Evolutionary conservation across 2,329 filamentous ascomycete species (phyloP), one percentile per base, ranked within the genome.

Genomic region (Albifimbria verrucaria): DNA sequence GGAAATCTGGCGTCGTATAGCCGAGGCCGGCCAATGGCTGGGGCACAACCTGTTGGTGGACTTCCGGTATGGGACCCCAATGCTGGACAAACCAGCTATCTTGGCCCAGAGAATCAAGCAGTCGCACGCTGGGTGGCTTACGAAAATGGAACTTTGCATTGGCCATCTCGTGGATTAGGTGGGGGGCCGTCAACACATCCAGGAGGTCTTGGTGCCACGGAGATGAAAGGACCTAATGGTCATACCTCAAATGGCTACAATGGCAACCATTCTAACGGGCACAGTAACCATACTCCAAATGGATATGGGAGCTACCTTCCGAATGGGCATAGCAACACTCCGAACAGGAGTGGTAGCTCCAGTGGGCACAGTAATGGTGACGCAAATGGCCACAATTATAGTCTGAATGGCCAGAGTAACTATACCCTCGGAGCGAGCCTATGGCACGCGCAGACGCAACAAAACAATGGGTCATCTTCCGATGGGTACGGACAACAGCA

Each of bases 1-100:
- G 87, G 87, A 15, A 86, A 83, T 41, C 72, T 93, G 51, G 83
- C 85, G 17, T 77, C 81, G 3, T 88, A 87, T 62, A 77, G 82
- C 45, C 77, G 75, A 4, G 88, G 89, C 3, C 76, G 73, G 24
- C 85, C 88, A 1, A 72, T 69, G 20, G 86, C 82, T n/a, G 83
- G 88, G 55, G 78, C 85, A 25, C 75, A 83, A 54, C 87, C 88
- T 1, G 57, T 57, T 12, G 59, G 58, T 41, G 63, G 61, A 15
- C 55, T 65, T n/a, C 63, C 63, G 3, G 51, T 65, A 28, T 65
- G 63, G 63, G 62, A 65, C 24, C 60, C 62, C 17, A 36, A 51
- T 15, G 53, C 52, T 11, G 39, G 22, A 26, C 53, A 57, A 42
- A 53, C 53, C 21, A 52, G 57, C 12, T 63, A 60, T 21, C 47